Percentiles rank a stretch among this genome's conserved stretches.
Conservation (phyloP, 2,329 filamentous ascomycete species). For the Verruconis gallopava region DNA sequence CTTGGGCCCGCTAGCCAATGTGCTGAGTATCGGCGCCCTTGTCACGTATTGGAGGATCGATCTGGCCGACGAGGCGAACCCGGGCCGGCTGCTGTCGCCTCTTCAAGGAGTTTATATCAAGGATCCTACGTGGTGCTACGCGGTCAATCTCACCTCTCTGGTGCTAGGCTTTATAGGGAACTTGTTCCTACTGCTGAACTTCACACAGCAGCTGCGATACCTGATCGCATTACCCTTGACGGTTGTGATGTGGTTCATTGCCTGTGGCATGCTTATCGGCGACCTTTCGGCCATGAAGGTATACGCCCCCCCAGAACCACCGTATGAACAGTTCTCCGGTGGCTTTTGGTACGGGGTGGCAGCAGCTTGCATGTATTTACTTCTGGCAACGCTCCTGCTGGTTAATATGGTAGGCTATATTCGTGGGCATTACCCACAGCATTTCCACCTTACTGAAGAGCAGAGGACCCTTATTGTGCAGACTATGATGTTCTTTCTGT, state of each 20-base stretch:
- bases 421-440: slow-evolving; percentile 8
- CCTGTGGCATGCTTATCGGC: slow-evolving; percentile 2
- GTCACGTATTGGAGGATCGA: slow-evolving; percentile 7
- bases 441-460: slow-evolving; percentile 7
- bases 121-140: slow-evolving; percentile 7
- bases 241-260: slow-evolving; percentile 7
- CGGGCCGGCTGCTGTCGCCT: slow-evolving; percentile 36
- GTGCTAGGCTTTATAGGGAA: slow-evolving; percentile 8
- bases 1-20: slow-evolving; percentile 7
- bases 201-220: slow-evolving; percentile 7
- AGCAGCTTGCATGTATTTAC: slow-evolving; percentile 5
- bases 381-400: slow-evolving; percentile 2
- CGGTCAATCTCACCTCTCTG: slow-evolving; percentile 7
- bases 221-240: slow-evolving; percentile 4
- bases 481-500: slow-evolving; percentile 9
- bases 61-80: slow-evolving; percentile 18
- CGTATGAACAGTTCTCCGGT: neutral
- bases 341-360: slow-evolving; percentile 8
- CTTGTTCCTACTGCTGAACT: slow-evolving; percentile 8
- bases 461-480: slow-evolving; percentile 9
- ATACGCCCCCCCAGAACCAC: neutral
- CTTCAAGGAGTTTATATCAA: slow-evolving; percentile 31
- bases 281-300: slow-evolving; percentile 6
- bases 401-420: slow-evolving; percentile 6
- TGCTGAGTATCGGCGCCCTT: slow-evolving; percentile 5